A percentile compares a stretch with the other conserved stretches of the same genome.
Conservation (phyloP, 2,329 filamentous ascomycete genomes). For the Madurella fahalii region DNA sequence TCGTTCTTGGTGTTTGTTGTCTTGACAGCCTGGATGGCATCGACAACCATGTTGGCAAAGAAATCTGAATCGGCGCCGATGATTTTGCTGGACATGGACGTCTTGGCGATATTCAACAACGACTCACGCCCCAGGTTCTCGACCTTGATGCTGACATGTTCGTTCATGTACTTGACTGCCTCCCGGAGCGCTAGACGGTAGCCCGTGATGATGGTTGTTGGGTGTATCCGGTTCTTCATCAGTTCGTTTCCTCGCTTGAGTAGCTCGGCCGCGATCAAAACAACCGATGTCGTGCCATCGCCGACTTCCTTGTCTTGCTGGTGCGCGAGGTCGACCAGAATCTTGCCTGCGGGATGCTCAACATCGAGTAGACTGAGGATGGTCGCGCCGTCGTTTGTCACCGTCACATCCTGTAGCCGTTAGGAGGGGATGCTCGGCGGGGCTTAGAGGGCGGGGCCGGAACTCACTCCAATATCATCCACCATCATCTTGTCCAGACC, state of each 20-base stretch:
- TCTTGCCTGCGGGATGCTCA: conserved; percentile 97
- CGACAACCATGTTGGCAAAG: conserved; percentile 95
- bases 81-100: conserved; percentile 99
- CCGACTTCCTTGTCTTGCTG: conserved; percentile 99
- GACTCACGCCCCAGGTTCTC: conserved; percentile 87
- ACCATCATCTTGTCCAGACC: conserved; percentile 99
- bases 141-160: conserved; percentile 95
- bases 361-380: conserved; percentile 94
- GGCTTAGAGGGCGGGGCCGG: conserved; percentile 6
- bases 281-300: conserved; percentile 96
- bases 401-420: conserved; percentile 75
- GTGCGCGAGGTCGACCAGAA: conserved; percentile 92
- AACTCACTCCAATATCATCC: conserved; percentile 87
- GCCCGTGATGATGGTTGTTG: conserved; percentile 97
- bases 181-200: conserved; percentile 94
- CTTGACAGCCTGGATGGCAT: conserved; percentile 94
- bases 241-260: conserved; percentile 92
- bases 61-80: conserved; percentile 95
- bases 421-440: conserved; percentile 13
- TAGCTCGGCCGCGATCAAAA: conserved; percentile 94
- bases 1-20: conserved; percentile 86
- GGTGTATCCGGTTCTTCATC: conserved; percentile 99
- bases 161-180: conserved; percentile 97
- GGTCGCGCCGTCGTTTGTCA: conserved; percentile 97
- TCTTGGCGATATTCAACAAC: conserved; percentile 92